Evolutionary conservation across 2,329 filamentous ascomycete species (phyloP), one percentile per base, ranked within the genome.

Genomic region (Venturia nashicola): DNA sequence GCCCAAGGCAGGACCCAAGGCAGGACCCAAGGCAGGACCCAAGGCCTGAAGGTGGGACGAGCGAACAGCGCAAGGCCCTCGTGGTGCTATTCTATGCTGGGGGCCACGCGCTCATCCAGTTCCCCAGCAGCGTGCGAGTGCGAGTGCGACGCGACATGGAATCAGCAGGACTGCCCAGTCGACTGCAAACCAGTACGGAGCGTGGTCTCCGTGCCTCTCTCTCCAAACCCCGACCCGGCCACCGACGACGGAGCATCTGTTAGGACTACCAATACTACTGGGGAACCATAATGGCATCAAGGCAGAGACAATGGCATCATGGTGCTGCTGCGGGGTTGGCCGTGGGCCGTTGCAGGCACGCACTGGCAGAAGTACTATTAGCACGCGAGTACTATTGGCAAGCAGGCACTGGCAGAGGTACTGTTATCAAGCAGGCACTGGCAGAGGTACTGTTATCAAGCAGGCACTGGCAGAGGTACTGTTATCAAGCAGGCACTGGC

Each of bases 121-220:
- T 36, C 32, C 27, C 51, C 51, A 36, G 51, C 51, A 57, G 51
- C 36, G 51, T 57, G 51, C n/a, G n/a, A n/a, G n/a, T n/a, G n/a
- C n/a, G n/a, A n/a, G n/a, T n/a, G n/a, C 51, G 16, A 57, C 51
- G 51, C 51, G 14, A 57, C 32, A 18, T n/a, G 32, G 27, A 34
- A 57, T 57, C 51, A 57, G 27, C 51, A 57, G 51, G 51, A 57
- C 51, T 57, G 36, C 36, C n/a, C n/a, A n/a, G n/a, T n/a, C n/a
- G 6, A 39, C 7, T 42, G 32, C 27, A 16, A n/a, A 14, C 46
- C 46, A 27, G 46, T 12, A 27, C 51, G 51, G 51, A 57, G 51
- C 12, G 18, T n/a, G 27, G 51, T 36, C 32, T 34, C 51, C 51
- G 51, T n/a, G 51, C 2, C 16, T 36, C 27, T 36, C 27, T 27